Evolutionary conservation across 1,284 basidiomycete genomes (phyloP), one percentile per base, ranked within the genome.

Genomic region (Cryptococcus wingfieldii): DNA sequence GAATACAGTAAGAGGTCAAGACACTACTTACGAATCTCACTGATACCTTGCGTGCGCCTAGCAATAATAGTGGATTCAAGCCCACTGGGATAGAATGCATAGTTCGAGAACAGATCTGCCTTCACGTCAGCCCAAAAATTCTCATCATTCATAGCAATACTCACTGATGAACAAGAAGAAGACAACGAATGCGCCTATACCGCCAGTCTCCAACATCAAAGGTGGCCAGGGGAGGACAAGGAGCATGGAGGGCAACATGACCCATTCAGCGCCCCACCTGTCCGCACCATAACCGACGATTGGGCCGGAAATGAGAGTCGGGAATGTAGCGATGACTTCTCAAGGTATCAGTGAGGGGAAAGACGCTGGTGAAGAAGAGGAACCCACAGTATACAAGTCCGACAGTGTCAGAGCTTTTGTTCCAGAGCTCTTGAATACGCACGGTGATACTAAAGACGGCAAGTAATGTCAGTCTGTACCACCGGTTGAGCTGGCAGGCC

Each of bases 171-270:
- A 34, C 14, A 56, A 56, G 25, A 61, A 61, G 25, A 54, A 39
- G n/a, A 59, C 54, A 2, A 89, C 79, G 66, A 90, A 89, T 12
- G 85, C 69, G 1, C 81, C 79, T 2, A 90, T 74, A 3, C 79
- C 79, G 2, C 67, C 66, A 45, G 79, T 73, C 12, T 89, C 74
- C 27, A 81, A 79, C 66, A 89, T 64, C 5, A 87, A 67, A 5
- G 80, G 76, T 77, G 83, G 84, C 84, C 86, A 90, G 0, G 88
- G 88, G 5, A 88, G 56, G 1, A 83, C 70, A 3, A 86, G 67
- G 3, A 84, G 2, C 14, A 89, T 67, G 46, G 78, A 81, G 4
- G 80, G 63, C 28, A 80, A 58, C 1, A 82, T 80, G 46, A 86
- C 78, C 75, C 80, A 83, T 60, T 84, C 83, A 0, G 84, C 61